Percentiles rank a stretch among this genome's conserved stretches.
Evolutionary conservation across 345 rosid species (phyloP).

Genomic region (Nasturtium officinale): DNA sequence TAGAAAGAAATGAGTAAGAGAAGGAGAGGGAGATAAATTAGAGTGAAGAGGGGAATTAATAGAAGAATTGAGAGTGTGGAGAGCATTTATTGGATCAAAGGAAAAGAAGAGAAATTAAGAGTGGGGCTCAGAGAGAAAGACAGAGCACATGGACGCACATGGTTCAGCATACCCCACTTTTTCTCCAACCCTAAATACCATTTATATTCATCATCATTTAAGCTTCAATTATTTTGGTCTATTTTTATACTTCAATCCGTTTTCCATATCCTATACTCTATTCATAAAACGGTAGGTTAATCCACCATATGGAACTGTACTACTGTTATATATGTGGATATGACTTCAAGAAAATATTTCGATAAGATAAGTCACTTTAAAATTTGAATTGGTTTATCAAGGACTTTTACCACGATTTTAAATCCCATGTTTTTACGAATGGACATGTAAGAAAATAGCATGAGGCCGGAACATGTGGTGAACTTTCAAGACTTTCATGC

Average conservation of each 20-base stretch:
- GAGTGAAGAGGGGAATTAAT: conserved; percentile 30
- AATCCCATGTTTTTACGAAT: conserved; percentile 9
- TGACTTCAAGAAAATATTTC: not conserved
- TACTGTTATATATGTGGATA: not conserved
- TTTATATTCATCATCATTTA: conserved; percentile 29
- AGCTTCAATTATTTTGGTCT: conserved; percentile 40
- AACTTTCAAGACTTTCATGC: conserved; percentile 25
- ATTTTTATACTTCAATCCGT: conserved; percentile 7
- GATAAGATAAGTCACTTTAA: not conserved
- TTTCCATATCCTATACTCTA: conserved; percentile 22
- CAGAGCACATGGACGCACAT: conserved; percentile 99
- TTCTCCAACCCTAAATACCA: conserved; percentile 40
- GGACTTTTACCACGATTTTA: not conserved
- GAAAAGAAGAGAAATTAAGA: conserved; percentile 47
- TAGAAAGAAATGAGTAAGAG: conserved; percentile 14
- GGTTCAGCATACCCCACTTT: conserved; percentile 47
- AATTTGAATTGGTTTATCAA: not conserved
- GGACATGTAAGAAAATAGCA: conserved; percentile 7
- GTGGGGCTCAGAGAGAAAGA: conserved; percentile 76
- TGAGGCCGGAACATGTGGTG: conserved; percentile 23
- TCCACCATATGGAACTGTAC: conserved; percentile 6
- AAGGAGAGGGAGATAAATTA: conserved; percentile 27
- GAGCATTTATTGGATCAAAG: conserved; percentile 60
- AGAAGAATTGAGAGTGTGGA: conserved; percentile 46
- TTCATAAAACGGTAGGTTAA: conserved; percentile 7